phyloP scores from a whole-genome alignment of 2,329 filamentous ascomycete genomes.

The Xylaria polymorpha region DNA sequence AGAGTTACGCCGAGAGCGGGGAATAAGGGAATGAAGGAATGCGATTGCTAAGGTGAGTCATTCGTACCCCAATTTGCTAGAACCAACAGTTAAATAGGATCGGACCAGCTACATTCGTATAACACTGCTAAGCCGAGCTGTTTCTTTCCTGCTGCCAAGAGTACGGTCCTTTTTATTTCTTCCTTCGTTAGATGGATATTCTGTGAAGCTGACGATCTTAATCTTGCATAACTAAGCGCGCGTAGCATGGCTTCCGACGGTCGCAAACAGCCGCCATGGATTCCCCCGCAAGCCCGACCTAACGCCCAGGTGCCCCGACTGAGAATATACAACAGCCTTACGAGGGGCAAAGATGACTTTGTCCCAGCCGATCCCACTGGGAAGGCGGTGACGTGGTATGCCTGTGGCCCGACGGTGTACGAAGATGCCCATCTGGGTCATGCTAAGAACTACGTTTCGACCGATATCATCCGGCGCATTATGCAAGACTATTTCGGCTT shows the following conservation, averaged over 20 bases:
- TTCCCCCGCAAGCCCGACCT: slow-evolving; percentile 18
- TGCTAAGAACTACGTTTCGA: slow-evolving; percentile 89
- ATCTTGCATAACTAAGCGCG: background rate
- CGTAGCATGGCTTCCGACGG: slow-evolving; percentile 25
- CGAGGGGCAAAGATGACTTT: slow-evolving; percentile 79
- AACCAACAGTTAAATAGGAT: slow-evolving; percentile 12
- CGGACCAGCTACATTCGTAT: slow-evolving; percentile 1
- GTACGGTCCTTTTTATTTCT: slow-evolving; percentile 19
- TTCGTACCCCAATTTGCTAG: slow-evolving; percentile 8
- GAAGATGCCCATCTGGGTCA: slow-evolving; percentile 82
- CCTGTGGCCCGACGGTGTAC: slow-evolving; percentile 88
- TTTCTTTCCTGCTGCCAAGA: slow-evolving; percentile 7
- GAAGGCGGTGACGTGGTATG: slow-evolving; percentile 81
- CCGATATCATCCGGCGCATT: slow-evolving; percentile 87
- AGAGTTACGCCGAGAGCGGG: too few species aligned
- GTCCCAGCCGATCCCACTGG: slow-evolving; percentile 72
- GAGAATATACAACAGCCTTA: slow-evolving; percentile 83
- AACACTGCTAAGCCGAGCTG: slow-evolving; percentile 11
- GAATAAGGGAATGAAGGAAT: background rate
- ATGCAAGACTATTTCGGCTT: slow-evolving; percentile 85
- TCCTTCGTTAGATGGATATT: slow-evolving; percentile 3
- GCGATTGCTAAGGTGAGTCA: slow-evolving; percentile 20
- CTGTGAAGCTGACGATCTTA: slow-evolving; percentile 5
- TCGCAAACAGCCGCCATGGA: slow-evolving; percentile 28
- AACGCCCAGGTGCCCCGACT: slow-evolving; percentile 26